Evolutionary conservation across 2,329 filamentous ascomycete genomes (phyloP), one percentile per base, ranked within the genome.

Genomic region (Basipetospora chlamydospora): DNA sequence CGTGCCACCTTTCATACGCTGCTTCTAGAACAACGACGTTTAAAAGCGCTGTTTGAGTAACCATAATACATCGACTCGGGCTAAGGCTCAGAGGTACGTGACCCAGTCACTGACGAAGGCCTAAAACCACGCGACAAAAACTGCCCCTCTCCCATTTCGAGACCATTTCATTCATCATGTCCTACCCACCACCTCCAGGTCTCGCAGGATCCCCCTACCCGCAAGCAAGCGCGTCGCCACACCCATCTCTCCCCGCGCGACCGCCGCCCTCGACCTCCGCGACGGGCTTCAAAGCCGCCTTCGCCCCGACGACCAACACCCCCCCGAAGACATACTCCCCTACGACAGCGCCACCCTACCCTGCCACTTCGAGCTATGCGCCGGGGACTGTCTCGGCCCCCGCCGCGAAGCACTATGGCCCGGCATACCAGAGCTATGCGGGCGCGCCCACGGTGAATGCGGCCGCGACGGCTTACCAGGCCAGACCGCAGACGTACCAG

Each of bases 171-270:
- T 76, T 76, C 71, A 77, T 76, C 70, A 88, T 88, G 83, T 79
- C 81, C 61, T 84, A 84, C 70, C 79, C 81, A 61, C 79, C 78
- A 55, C 80, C 80, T 80, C 80, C 83, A 84, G 81, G 81, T 73
- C 63, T 73, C 57, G 56, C 65, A 56, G 50, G 41, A 38, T 34
- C 53, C 49, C 57, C 61, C 49, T 57, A 45, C 51, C 57, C 55
- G 13, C 30, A 35, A 29, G 37, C 29, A 41, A 41, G 21, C 20
- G 46, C 55, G 41, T 44, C 57, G 47, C 49, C 58, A 23, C 62
- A 72, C 49, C 69, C 73, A 30, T 83, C 80, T 47, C 78, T 92
- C 26, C 84, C 84, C 45, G 76, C 83, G 43, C 78, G 81, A 47
- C 84, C 83, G 42, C 82, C 83, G 28, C 71, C 76, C 36, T 64